Evolutionary conservation across 495 filamentous ascomycete species (phyloP).

Genomic region (Friedmanniomyces simplex): DNA sequence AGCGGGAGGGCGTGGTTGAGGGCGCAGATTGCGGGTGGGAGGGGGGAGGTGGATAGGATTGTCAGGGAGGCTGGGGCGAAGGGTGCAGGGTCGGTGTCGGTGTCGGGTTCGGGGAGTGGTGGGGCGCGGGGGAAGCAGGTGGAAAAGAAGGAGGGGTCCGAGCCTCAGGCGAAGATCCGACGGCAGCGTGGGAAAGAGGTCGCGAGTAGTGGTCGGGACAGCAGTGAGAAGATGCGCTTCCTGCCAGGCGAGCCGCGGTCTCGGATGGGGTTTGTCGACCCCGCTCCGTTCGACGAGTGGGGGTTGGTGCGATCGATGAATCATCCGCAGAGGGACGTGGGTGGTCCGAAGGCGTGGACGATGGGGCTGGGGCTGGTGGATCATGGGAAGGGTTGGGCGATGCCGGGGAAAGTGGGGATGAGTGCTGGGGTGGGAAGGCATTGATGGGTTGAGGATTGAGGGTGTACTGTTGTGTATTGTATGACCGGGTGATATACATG

Average conservation of each 20-base stretch:
- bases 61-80: constrained; percentile 1
- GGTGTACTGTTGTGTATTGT: too few relatives aligned
- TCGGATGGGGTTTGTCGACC: neutral
- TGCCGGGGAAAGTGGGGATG: too few relatives aligned
- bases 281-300: neutral
- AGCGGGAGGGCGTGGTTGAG: neutral
- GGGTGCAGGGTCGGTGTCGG: too few relatives aligned
- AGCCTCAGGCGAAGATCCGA: neutral
- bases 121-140: too few relatives aligned
- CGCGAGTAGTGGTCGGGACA: neutral
- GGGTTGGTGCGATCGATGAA: neutral
- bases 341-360: too few relatives aligned
- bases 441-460: too few relatives aligned
- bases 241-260: neutral
- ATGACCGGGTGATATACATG: too few relatives aligned
- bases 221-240: neutral
- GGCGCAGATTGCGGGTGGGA: neutral
- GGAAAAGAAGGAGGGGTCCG: neutral
- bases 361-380: too few relatives aligned
- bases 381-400: too few relatives aligned
- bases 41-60: constrained; percentile 4
- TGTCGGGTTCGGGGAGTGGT: too few relatives aligned
- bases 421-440: too few relatives aligned
- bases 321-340: neutral
- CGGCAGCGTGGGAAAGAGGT: neutral